Base-by-base conservation (phyloP, 805 yeast species). In the Starmerella sirachaensis region DNA sequence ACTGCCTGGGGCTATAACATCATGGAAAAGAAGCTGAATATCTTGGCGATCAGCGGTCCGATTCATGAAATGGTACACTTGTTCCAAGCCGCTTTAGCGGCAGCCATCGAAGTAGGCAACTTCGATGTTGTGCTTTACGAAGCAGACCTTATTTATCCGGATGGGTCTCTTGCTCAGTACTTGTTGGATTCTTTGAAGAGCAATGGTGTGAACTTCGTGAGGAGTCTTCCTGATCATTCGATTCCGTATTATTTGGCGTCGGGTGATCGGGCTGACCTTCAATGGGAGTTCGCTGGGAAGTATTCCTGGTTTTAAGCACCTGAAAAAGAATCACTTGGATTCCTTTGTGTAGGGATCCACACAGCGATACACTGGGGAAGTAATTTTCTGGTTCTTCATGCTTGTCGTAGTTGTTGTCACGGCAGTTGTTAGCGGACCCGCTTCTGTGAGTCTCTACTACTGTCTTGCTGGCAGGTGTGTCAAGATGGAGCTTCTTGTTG, bases 331-430 rank as follows among this genome's bases (percentile, higher is more conserved):
- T 28, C 16, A 9, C 19, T 13, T 27, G 23, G 33, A 16, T 29
- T 33, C 31, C 13, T 11, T 11, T 5, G 4, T 20, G 19, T 18
- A 18, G 27, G 20, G 17, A 18, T 12, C 29, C 46, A 38, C 46
- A 42, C 46, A 42, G 46, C 46, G 42, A 40, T 42, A 42, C 42
- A 39, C 37, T 35, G 38, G 29, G 46, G 41, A 34, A 20, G 36
- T 34, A 33, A 42, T 42, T 38, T 38, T 42, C 40, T 25, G 18
- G 28, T 29, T 21, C 11, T 25, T 19, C 17, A 18, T 20, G 23
- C 24, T n/a, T n/a, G n/a, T n/a, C n/a, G n/a, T n/a, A n/a, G n/a
- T n/a, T n/a, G n/a, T n/a, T n/a, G n/a, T n/a, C n/a, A n/a, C n/a
- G n/a, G n/a, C n/a, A n/a, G n/a, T n/a, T n/a, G n/a, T n/a, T n/a